Evolutionary conservation across 768 basidiomycete species (phyloP), one percentile per base, ranked within the genome.

Genomic region (Leccinum broughii): DNA sequence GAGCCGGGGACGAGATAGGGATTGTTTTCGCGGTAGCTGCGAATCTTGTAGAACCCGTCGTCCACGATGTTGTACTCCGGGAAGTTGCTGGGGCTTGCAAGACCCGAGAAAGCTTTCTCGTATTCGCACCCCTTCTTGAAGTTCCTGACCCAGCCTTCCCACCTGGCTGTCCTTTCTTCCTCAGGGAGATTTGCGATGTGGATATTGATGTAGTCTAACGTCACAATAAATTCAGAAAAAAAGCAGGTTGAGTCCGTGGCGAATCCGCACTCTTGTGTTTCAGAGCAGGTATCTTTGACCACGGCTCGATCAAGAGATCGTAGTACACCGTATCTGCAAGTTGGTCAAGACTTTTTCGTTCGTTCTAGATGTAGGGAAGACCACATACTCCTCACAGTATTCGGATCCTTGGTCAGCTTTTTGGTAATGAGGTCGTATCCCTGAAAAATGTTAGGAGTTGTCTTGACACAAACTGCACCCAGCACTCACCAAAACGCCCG

Each of bases 401-500:
- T 5, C 4, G 57, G 58, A 4, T 60, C 51, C 4, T 3, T 13
- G 10, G 35, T 6, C 39, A 60, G n/a, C 32, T 3, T 15, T 6
- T 15, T 51, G 20, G 50, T 51, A 13, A 60, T 60, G 6, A 5
- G 2, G 24, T 52, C 1, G 32, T 60, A 60, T 52, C 58, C 59
- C 59, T 60, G 49, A 35, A 28, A 46, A 1, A 20, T 17, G 32
- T 60, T 3, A 2, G 32, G 6, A 34, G 7, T 11, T 20, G 9
- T 22, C 17, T 35, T n/a, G 14, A 26, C 1, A 28, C 8, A 34
- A 35, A 46, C 17, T 1, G 9, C 5, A 28, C 22, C 14, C n/a
- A 6, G 4, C 4, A 46, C 59, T 44, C 26, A 60, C 59, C 57
- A 60, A 26, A 41, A 60, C 59, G 2, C 59, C 59, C 28, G 59